Conservation (phyloP, 1,284 basidiomycete species). For the Neonothopanus nambi region DNA sequence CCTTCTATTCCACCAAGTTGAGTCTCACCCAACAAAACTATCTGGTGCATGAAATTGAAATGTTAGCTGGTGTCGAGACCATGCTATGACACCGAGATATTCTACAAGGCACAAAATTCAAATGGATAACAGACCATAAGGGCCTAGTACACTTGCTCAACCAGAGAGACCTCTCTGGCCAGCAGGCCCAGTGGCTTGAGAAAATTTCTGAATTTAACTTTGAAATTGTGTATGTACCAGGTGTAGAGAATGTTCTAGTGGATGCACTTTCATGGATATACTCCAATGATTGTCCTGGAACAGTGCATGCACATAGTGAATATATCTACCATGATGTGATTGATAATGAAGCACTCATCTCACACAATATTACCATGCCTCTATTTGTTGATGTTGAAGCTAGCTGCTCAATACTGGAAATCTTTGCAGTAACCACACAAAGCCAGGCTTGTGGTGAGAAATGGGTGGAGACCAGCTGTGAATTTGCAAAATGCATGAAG, state of each 20-base stretch:
- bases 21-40: constrained; percentile 14
- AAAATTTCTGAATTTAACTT: constrained; percentile 22
- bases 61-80: constrained; percentile 27
- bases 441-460: no score
- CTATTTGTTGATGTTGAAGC: constrained; percentile 2
- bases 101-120: constrained; percentile 25
- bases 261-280: constrained; percentile 21
- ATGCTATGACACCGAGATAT: constrained; percentile 26
- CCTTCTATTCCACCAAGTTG: constrained; percentile 34
- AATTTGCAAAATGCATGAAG: constrained; percentile 3
- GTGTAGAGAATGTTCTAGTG: constrained; percentile 18
- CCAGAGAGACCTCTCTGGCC: constrained; percentile 26
- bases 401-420: background rate
- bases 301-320: constrained; percentile 15
- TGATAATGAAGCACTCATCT: background rate
- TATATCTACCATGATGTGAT: constrained; percentile 9
- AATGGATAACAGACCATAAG: constrained; percentile 33
- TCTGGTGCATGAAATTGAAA: constrained; percentile 27
- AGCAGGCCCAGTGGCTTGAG: constrained; percentile 33
- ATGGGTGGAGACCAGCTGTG: no score
- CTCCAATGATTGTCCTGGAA: constrained; percentile 13
- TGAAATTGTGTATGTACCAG: constrained; percentile 20
- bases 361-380: background rate
- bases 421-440: background rate
- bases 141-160: constrained; percentile 24